Conservation (phyloP, 2,329 filamentous ascomycete genomes). For the Blumeria graminis region DNA sequence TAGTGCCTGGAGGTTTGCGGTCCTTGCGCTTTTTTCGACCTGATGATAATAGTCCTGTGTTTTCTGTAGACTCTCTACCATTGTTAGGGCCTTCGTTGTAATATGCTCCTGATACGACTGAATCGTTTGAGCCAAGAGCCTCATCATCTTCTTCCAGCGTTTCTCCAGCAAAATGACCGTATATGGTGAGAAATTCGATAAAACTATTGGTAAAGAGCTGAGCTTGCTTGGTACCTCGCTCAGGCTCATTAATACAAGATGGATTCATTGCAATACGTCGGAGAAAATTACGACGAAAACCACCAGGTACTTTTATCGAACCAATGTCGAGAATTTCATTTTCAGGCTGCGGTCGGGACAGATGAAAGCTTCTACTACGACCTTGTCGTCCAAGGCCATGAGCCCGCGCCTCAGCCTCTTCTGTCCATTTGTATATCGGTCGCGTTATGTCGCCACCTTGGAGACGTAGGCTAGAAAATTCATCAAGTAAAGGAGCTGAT, state of each 20-base stretch:
- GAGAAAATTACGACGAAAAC: slow-evolving; percentile 77
- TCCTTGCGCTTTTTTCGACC: slow-evolving; percentile 51
- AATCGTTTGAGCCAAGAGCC: slow-evolving; percentile 63
- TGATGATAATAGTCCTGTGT: slow-evolving; percentile 61
- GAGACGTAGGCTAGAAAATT: slow-evolving; percentile 79
- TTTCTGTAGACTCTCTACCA: slow-evolving; percentile 61
- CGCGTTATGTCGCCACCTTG: slow-evolving; percentile 89
- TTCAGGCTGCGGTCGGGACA: slow-evolving; percentile 54
- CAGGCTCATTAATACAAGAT: slow-evolving; percentile 17
- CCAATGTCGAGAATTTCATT: slow-evolving; percentile 65
- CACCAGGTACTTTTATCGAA: slow-evolving; percentile 78
- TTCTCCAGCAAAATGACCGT: slow-evolving; percentile 93
- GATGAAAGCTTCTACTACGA: slow-evolving; percentile 72
- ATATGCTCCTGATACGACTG: slow-evolving; percentile 51
- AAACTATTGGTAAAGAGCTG: slow-evolving; percentile 76
- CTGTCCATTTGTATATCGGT: slow-evolving; percentile 90
- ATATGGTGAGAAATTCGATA: slow-evolving; percentile 81
- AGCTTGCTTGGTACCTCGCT: slow-evolving; percentile 21
- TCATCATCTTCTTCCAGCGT: slow-evolving; percentile 94
- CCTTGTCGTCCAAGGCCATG: slow-evolving; percentile 32
- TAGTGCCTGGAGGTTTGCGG: slow-evolving; percentile 49
- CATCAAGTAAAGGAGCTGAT: slow-evolving; percentile 26
- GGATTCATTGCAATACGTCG: slow-evolving; percentile 49
- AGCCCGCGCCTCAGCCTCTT: slow-evolving; percentile 51
- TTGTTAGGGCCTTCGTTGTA: slow-evolving; percentile 22